Evolutionary conservation across 345 rosid species (phyloP).

Genomic region (Passiflora organensis): DNA sequence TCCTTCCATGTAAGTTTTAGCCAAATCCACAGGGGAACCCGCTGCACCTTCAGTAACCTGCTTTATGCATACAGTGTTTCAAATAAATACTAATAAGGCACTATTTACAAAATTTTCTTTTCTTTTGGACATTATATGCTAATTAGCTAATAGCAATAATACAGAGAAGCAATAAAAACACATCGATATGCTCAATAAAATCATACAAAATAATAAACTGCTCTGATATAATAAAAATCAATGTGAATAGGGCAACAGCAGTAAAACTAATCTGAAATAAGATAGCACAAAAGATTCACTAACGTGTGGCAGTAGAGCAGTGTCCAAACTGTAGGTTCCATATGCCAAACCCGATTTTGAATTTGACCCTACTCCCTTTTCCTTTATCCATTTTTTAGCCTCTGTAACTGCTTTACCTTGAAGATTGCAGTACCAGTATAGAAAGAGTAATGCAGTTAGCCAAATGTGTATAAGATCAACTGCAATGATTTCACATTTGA

Average conservation of each 20-base stretch:
- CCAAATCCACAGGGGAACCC: constrained; percentile 77
- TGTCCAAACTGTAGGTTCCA: constrained; percentile 31
- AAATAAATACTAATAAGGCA: constrained; percentile 35
- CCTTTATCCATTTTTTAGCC: constrained; percentile 77
- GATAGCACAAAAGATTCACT: constrained; percentile 22
- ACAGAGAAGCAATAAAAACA: background rate
- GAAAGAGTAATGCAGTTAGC: constrained; percentile 10
- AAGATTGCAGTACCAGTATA: constrained; percentile 41
- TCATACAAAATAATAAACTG: background rate
- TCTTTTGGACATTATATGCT: background rate
- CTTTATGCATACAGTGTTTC: background rate
- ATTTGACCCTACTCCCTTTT: constrained; percentile 60
- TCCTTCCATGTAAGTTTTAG: constrained; percentile 70
- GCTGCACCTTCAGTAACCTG: constrained; percentile 54
- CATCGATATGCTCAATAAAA: background rate
- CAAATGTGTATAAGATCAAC: constrained; percentile 3
- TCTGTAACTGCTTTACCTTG: constrained; percentile 51
- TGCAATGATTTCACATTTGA: constrained; percentile 10
- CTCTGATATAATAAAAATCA: background rate
- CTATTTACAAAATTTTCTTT: background rate
- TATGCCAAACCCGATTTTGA: constrained; percentile 44
- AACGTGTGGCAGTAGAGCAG: constrained; percentile 32
- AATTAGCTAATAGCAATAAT: constrained; percentile 1
- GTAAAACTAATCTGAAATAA: too few species aligned
- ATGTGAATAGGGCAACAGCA: too few species aligned